Evolutionary conservation across 202 grass and related monocot genomes (phyloP), one percentile per base, ranked within the genome.

Genomic region (Sporobolus alterniflorus): DNA sequence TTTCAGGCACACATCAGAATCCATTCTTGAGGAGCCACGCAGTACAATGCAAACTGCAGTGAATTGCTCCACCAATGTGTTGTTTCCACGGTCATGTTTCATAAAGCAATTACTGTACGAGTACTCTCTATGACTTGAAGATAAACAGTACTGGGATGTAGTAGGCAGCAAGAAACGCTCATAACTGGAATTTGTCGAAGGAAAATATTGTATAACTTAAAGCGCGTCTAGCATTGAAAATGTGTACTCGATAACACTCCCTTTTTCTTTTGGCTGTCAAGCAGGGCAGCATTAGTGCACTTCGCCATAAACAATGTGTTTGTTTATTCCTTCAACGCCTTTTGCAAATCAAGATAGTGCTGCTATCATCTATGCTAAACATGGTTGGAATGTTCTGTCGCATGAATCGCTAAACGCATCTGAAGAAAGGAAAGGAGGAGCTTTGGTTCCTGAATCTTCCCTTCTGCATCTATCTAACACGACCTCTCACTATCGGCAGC

Each of bases 161-260:
- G n/a, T n/a, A n/a, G n/a, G n/a, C n/a, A n/a, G n/a, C n/a, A n/a
- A n/a, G n/a, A n/a, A n/a, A n/a, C n/a, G n/a, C 34, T 48, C 64
- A 11, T 83, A 69, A 72, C 55, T 66, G 57, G 7, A 42, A 73
- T 60, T 77, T 82, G 77, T 82, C 78, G 60, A 82, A 63, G 56
- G 64, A n/a, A 21, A 71, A 76, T 1, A 7, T 40, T 1, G 9
- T 28, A 32, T 36, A 49, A 41, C 28, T 83, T 74, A 44, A 73
- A 79, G 61, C 29, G 36, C 21, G 71, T 59, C 72, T 72, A 77
- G 65, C 57, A 32, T 33, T 50, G 69, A 48, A 25, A 85, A 80
- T 75, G 25, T 75, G 25, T 62, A 54, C 51, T 56, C 65, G 42
- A 81, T 40, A 39, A 48, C 8, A 49, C 47, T 18, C 14, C 14